A percentile compares a stretch with the other conserved stretches of the same genome.
phyloP scores from a whole-genome alignment of 495 filamentous ascomycete genomes.

The Baudoinia panamericana region DNA sequence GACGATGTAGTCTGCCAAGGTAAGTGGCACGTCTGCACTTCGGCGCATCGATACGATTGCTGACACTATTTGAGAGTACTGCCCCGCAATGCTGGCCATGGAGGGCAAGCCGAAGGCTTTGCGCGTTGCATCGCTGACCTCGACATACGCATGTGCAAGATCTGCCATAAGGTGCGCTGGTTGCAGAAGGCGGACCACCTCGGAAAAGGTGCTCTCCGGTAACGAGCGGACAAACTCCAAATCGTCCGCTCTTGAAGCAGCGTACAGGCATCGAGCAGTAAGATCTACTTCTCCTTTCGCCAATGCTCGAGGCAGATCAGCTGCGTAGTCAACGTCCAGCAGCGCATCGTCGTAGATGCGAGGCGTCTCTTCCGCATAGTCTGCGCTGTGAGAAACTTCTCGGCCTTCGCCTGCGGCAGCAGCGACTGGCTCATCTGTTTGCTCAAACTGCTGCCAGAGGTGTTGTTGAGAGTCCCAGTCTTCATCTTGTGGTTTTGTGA shows the following conservation, averaged over 20 bases:
- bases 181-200: slow-evolving; percentile 38
- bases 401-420: not conserved
- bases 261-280: slow-evolving; percentile 8
- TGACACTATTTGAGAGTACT: slow-evolving; percentile 32
- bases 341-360: slow-evolving; percentile 1
- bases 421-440: not conserved
- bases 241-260: slow-evolving; percentile 11
- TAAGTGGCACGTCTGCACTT: slow-evolving; percentile 22
- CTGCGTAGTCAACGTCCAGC: slow-evolving; percentile 10
- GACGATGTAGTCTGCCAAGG: slow-evolving; percentile 41
- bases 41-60: slow-evolving; percentile 31
- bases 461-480: not conserved
- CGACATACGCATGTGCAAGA: slow-evolving; percentile 17
- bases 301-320: slow-evolving; percentile 1
- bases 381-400: too few relatives aligned
- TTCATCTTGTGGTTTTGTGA: too few relatives aligned
- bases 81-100: slow-evolving; percentile 28
- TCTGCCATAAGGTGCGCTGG: slow-evolving; percentile 27
- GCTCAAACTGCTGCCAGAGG: slow-evolving; percentile 9
- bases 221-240: slow-evolving; percentile 21
- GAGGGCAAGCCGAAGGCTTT: slow-evolving; percentile 15
- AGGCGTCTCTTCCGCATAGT: too few relatives aligned
- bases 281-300: not conserved
- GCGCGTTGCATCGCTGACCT: slow-evolving; percentile 19
- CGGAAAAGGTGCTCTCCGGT: slow-evolving; percentile 33